phyloP scores from a whole-genome alignment of 352 stramenopile genomes.

The Aphanomyces invadans region DNA sequence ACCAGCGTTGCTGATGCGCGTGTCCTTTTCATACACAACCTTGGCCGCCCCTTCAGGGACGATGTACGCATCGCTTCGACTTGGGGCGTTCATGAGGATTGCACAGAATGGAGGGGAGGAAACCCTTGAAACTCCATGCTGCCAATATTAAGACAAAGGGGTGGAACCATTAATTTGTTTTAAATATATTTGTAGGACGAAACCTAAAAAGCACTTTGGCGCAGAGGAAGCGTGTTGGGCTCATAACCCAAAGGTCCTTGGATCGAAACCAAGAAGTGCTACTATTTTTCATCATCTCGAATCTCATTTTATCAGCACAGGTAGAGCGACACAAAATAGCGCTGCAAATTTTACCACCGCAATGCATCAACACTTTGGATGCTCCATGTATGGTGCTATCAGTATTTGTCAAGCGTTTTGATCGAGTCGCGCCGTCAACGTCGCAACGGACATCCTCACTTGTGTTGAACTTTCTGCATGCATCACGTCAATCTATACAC shows the following conservation, averaged over 20 bases:
- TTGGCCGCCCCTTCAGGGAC: slow-evolving; percentile 83
- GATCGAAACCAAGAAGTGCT: slow-evolving; percentile 4
- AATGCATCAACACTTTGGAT: no score
- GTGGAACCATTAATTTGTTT: background rate
- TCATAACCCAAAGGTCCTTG: background rate
- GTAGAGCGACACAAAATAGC: no score
- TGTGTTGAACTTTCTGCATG: no score
- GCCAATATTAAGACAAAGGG: background rate
- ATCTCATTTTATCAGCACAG: background rate
- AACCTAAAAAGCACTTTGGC: background rate
- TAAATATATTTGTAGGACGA: no score
- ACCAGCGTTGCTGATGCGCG: slow-evolving; percentile 95
- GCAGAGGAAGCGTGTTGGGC: background rate
- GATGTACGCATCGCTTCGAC: slow-evolving; percentile 76
- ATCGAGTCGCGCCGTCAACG: no score
- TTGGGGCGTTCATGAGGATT: slow-evolving; percentile 77
- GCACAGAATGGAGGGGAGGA: background rate
- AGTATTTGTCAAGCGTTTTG: no score
- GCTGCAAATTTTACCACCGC: no score
- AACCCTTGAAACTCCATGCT: background rate
- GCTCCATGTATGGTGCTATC: no score
- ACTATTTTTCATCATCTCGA: background rate
- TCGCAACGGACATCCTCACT: no score
- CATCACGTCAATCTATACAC: no score
- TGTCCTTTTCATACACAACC: slow-evolving; percentile 93